Conservation (phyloP, 2,329 filamentous ascomycete genomes). For the Chlorencoelia australis region DNA sequence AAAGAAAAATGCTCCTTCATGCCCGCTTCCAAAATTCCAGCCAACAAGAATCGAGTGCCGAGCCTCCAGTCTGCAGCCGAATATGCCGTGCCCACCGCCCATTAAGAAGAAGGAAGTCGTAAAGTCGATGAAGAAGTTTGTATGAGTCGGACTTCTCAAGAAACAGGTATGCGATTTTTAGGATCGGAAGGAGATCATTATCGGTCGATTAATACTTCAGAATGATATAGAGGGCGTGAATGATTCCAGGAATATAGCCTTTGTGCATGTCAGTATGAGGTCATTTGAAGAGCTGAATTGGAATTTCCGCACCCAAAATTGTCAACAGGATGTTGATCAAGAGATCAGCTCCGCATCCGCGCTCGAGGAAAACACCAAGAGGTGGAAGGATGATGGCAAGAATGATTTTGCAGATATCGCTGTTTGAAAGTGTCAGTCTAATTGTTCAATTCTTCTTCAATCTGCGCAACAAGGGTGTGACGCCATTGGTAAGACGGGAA, state of each 20-base stretch:
- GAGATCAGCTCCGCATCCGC: slow-evolving; percentile 75
- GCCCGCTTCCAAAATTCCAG: background rate
- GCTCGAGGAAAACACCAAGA: slow-evolving; percentile 85
- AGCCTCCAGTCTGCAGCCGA: background rate
- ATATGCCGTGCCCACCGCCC: background rate
- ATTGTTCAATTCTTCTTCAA: background rate
- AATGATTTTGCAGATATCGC: slow-evolving; percentile 73
- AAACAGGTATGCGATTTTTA: background rate
- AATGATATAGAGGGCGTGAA: slow-evolving; percentile 46
- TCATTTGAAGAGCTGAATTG: background rate
- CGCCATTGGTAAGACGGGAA: background rate
- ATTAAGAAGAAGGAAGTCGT: slow-evolving; percentile 1
- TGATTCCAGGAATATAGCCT: slow-evolving; percentile 9
- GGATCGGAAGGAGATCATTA: slow-evolving; percentile 1
- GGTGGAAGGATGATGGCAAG: slow-evolving; percentile 84
- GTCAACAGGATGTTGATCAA: slow-evolving; percentile 61
- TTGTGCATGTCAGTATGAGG: too few relatives aligned
- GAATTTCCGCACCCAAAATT: slow-evolving; percentile 38
- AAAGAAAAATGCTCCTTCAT: background rate
- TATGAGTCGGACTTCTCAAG: background rate
- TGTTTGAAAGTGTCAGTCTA: slow-evolving; percentile 27
- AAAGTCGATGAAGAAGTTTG: background rate
- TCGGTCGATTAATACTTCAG: slow-evolving; percentile 60
- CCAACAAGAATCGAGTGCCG: background rate
- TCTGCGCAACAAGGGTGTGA: background rate